phyloP scores from a whole-genome alignment of 371 early-diverging fungal genomes.

The Mortierella sp. region DNA sequence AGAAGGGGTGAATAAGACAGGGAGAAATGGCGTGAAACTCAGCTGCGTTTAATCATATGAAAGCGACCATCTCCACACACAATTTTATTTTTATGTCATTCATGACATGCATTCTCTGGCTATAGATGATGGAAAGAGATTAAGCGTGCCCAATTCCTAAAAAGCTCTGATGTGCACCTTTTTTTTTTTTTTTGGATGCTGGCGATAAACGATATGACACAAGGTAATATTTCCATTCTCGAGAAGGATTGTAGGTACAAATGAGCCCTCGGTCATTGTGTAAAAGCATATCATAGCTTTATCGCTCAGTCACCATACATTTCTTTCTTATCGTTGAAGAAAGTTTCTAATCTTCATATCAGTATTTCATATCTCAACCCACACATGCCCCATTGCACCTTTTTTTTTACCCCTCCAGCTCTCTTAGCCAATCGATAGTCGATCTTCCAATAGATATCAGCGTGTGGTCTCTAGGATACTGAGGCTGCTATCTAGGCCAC shows the following conservation, averaged over 20 bases:
- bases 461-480: not conserved
- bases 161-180: no score
- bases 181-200: not conserved
- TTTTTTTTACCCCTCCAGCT: not conserved
- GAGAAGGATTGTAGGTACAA: not conserved
- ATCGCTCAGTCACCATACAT: not conserved
- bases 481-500: not conserved
- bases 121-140: no score
- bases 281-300: no score
- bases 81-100: no score
- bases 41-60: no score
- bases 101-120: no score
- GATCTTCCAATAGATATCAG: not conserved
- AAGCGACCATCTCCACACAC: no score
- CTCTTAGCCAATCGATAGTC: not conserved
- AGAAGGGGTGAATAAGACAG: not conserved
- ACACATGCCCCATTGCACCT: not conserved
- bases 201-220: no score
- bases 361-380: slow-evolving; percentile 6
- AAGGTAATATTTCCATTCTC: no score
- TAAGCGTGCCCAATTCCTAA: no score
- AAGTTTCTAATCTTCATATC: slow-evolving; percentile 3
- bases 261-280: no score
- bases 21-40: not conserved
- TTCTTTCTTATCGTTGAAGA: not conserved